Evolutionary conservation across 495 filamentous ascomycete genomes (phyloP), one percentile per base, ranked within the genome.

Genomic region (Aspergillus sparsus): DNA sequence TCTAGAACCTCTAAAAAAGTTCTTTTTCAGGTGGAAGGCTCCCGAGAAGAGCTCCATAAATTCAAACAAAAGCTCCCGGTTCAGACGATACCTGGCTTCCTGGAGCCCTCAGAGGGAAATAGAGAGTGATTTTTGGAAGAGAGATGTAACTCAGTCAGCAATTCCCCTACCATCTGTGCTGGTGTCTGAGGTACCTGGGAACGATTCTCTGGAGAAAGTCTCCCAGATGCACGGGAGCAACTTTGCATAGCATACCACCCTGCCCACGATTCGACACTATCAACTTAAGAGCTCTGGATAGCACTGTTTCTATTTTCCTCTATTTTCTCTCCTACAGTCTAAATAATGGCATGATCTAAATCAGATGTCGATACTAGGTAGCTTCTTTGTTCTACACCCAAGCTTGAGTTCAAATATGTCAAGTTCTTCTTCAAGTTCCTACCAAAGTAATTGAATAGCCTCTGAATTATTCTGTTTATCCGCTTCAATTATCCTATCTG

Each of bases 91-190:
- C 51, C 69, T 60, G 34, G 41, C 57, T 2, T 9, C 31, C 6
- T 60, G 63, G 35, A 50, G 61, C n/a, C 57, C 65, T 34, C 57
- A 63, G 16, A 63, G 47, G 37, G 59, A 72, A 31, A 36, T 64
- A 18, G 70, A 74, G 16, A 71, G 75, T 1, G 74, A 77, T 57
- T 72, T 77, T 49, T 77, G 74, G 74, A 60, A 67, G 45, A 53
- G 68, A 44, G 67, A 77, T 53, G 64, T 63, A 37, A 64, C 68
- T 33, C 44, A 58, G 18, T 41, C 55, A 53, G 54, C 53, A 15
- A 35, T 46, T 31, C 47, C 65, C 18, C 42, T 67, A 15, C 65
- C 62, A 4, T 58, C 60, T 27, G 56, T 58, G 36, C 49, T 54
- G 16, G 53, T 60, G 13, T 60, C 59, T n/a, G 63, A 62, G 44